These are phyloP conservation scores for Gilbertella persicaria DNA, from an alignment of 371 early-diverging fungal species.

Conservation along the genomic window DNA sequence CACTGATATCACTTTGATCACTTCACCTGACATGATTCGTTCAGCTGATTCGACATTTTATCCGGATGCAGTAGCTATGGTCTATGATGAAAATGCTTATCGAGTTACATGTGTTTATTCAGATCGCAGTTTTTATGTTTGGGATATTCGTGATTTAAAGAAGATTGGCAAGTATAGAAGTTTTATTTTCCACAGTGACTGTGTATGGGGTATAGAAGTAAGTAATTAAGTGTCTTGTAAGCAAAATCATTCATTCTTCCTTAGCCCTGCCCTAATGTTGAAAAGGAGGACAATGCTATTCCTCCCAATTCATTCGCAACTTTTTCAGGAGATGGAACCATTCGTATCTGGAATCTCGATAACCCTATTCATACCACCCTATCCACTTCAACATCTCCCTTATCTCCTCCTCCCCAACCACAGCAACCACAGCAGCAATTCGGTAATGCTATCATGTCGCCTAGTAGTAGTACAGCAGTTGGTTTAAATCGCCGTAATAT, in stretches of 20 bases:
- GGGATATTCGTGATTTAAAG: constrained; percentile 72
- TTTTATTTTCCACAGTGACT: constrained; percentile 76
- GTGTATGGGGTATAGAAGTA: constrained; percentile 89
- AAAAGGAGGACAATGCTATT: constrained; percentile 23
- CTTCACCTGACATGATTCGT: constrained; percentile 36
- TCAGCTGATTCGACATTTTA: constrained; percentile 39
- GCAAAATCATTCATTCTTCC: background rate
- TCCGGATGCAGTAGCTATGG: constrained; percentile 65
- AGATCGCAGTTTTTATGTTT: constrained; percentile 75
- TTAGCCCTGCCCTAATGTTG: constrained; percentile 32
- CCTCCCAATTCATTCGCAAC: constrained; percentile 76
- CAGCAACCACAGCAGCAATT: constrained; percentile 3
- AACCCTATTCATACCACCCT: constrained; percentile 12
- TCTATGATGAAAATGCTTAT: constrained; percentile 44
- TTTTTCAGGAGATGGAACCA: constrained; percentile 79
- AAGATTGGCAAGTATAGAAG: constrained; percentile 68
- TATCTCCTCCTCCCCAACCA: constrained; percentile 18
- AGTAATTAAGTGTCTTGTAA: background rate
- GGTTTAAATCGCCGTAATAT: constrained; percentile 49
- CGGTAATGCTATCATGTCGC: constrained; percentile 14
- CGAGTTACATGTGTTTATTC: constrained; percentile 64
- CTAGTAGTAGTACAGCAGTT: constrained; percentile 32
- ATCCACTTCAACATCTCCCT: constrained; percentile 23
- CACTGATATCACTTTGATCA: constrained; percentile 52
- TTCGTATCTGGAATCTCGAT: constrained; percentile 81